A percentile compares a stretch with the other conserved stretches of the same genome.
phyloP scores from a whole-genome alignment of 345 rosid genomes.

The Balakata baccata region DNA sequence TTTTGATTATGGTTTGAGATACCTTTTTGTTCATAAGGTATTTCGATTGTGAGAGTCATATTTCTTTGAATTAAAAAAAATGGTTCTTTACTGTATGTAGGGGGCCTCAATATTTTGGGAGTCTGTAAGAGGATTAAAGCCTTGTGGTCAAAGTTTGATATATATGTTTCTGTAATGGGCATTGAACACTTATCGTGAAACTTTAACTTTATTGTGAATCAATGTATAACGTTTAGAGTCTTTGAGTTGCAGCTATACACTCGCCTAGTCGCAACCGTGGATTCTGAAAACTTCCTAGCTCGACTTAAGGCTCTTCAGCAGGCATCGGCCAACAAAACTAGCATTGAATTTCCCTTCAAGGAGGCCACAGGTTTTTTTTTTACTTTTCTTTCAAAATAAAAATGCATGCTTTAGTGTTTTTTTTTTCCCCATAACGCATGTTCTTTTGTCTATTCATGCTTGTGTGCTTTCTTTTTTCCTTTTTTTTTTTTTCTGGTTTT shows the following conservation, averaged over 20 bases:
- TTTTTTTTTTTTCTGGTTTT: background rate
- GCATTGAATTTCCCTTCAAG: constrained; percentile 67
- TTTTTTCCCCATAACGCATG: background rate
- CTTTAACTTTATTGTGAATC: background rate
- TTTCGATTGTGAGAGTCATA: too few relatives aligned
- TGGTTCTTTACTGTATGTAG: background rate
- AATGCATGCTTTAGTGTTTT: background rate
- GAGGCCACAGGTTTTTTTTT: constrained; percentile 64
- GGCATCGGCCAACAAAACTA: constrained; percentile 42
- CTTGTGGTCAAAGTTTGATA: background rate
- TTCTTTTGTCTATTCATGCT: background rate
- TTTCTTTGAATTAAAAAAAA: too few relatives aligned
- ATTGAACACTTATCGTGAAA: too few relatives aligned
- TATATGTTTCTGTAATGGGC: too few relatives aligned
- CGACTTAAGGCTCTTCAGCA: constrained; percentile 49
- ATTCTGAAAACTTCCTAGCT: constrained; percentile 64
- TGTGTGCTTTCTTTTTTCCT: background rate
- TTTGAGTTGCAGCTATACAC: constrained; percentile 49
- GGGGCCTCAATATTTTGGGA: background rate
- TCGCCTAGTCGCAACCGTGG: constrained; percentile 58
- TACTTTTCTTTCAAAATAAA: background rate
- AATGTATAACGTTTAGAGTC: background rate
- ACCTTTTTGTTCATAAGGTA: too few relatives aligned
- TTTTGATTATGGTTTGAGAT: too few relatives aligned
- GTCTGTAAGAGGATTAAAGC: background rate